Percentiles rank a stretch among this genome's conserved stretches.
Conservation (phyloP, 2,329 filamentous ascomycete genomes). For the Fusarium globosum region DNA sequence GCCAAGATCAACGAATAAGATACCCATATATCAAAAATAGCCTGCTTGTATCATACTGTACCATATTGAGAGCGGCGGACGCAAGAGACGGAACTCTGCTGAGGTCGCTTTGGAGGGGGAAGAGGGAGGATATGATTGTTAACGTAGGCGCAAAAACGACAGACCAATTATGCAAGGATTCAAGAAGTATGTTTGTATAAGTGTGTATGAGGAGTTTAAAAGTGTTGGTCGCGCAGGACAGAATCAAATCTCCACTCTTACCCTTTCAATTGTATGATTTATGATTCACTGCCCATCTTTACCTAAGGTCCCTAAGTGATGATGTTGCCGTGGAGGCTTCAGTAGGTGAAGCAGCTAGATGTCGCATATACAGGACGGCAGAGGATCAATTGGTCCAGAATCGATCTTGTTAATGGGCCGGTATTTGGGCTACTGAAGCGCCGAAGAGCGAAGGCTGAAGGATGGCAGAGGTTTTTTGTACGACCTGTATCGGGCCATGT, state of each 20-base stretch:
- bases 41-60: constrained; percentile 52
- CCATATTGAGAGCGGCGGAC: constrained; percentile 44
- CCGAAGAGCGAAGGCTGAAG: background rate
- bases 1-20: constrained; percentile 97
- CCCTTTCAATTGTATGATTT: constrained; percentile 36
- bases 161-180: constrained; percentile 28
- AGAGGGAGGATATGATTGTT: constrained; percentile 36
- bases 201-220: constrained; percentile 12
- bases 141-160: constrained; percentile 37
- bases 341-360: background rate
- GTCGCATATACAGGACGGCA: background rate
- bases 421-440: constrained; percentile 14
- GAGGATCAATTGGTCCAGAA: background rate
- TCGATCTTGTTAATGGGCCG: background rate
- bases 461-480: background rate
- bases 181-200: constrained; percentile 20
- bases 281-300: background rate
- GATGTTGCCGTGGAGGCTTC: background rate
- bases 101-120: constrained; percentile 13
- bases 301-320: background rate
- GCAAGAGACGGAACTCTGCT: constrained; percentile 28
- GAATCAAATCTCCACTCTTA: constrained; percentile 48
- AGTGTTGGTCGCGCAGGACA: constrained; percentile 40
- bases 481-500: background rate
- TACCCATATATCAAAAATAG: constrained; percentile 40